Conservation (phyloP, 345 rosid genomes). For the Syzygium jambos region DNA sequence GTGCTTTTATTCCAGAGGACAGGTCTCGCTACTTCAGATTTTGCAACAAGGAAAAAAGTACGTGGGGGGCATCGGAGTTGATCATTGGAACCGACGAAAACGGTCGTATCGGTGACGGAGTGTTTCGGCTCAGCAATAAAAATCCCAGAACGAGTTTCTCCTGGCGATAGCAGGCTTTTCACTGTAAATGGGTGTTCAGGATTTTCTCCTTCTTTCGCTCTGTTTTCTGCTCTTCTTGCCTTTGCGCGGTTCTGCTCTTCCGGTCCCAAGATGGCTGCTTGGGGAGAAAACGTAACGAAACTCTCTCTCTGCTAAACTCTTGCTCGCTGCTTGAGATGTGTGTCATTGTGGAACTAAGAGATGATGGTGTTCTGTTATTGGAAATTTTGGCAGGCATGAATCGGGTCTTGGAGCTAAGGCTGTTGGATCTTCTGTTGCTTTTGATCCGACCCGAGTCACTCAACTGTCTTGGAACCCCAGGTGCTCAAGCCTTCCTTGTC, state of each 20-base stretch:
- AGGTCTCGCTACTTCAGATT: background rate
- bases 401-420: slow-evolving; percentile 29
- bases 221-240: slow-evolving; percentile 28
- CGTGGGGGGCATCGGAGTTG: background rate
- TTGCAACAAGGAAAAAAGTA: background rate
- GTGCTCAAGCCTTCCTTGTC: slow-evolving; percentile 15
- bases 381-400: background rate
- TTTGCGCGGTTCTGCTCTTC: slow-evolving; percentile 5
- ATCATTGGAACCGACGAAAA: background rate
- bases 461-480: slow-evolving; percentile 91
- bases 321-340: background rate
- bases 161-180: background rate
- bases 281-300: slow-evolving; percentile 14
- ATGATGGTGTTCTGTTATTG: background rate
- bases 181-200: slow-evolving; percentile 30
- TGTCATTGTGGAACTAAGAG: background rate
- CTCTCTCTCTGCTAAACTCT: background rate
- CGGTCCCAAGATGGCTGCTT: slow-evolving; percentile 21
- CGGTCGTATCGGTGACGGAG: background rate
- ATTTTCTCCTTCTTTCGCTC: slow-evolving; percentile 28
- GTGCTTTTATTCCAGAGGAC: background rate
- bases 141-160: background rate
- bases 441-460: slow-evolving; percentile 81
- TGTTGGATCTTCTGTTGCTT: slow-evolving; percentile 21
- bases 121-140: background rate